Evolutionary conservation across 2,329 filamentous ascomycete species (phyloP), one percentile per base, ranked within the genome.

Genomic region (Xylariaceae sp.): DNA sequence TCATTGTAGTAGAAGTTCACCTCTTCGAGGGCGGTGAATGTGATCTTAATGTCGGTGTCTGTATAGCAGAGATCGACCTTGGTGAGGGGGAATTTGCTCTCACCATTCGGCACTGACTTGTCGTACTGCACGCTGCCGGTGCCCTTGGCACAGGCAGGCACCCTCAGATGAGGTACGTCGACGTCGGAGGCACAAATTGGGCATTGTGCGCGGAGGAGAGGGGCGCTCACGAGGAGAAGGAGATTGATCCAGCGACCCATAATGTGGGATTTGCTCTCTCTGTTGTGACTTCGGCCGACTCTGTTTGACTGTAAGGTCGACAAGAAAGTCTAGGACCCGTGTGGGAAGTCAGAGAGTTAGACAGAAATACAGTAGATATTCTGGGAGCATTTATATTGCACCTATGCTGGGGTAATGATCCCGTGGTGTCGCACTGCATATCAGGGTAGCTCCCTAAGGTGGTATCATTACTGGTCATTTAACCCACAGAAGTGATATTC

Each of bases 61-160:
- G 73, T 73, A 64, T 79, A 81, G 65, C 78, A 81, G 8, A 80
- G 69, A 49, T 75, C 73, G 42, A 79, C 74, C 35, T 75, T 61
- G 0, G 78, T 81, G 37, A 61, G 64, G 2, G 77, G 75, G 52
- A 81, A 80, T 15, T 64, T 56, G 20, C n/a, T 30, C 21, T 58
- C 59, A 52, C 64, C 54, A 41, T 75, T 70, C 1, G 78, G 78
- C 21, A 80, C 74, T 0, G 75, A 72, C 50, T 70, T 73, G 64
- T 68, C 62, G 66, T 70, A 79, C 32, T 64, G 61, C 53, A 77
- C 63, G n/a, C 65, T 75, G 33, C 64, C 72, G 23, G 62, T 64
- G 10, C 57, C 65, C 11, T 39, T 53, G 9, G 73, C 70, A 54
- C 76, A 78, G 13, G 67, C 64, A 8, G 76, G 75, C 1, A 76